phyloP scores from a whole-genome alignment of 352 stramenopile genomes.

The Pythium vanterpoolii region DNA sequence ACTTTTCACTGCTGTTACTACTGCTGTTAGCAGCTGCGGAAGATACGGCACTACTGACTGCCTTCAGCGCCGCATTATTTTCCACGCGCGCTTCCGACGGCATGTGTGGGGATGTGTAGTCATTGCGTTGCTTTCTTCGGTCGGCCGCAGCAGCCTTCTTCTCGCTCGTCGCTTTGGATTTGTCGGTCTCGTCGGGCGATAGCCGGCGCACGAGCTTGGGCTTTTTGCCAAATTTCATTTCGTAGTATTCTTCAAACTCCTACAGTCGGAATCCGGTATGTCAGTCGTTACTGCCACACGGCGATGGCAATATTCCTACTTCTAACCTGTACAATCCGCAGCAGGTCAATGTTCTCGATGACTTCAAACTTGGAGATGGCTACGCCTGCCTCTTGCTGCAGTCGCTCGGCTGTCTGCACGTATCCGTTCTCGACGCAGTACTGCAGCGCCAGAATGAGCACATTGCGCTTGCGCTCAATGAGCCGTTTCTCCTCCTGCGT shows the following conservation, averaged over 20 bases:
- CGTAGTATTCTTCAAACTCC: conserved; percentile 91
- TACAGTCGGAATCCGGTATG: conserved; percentile 17
- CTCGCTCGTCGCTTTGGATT: conserved; percentile 38
- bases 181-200: conserved; percentile 58
- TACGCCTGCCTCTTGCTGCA: conserved; percentile 84
- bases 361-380: conserved; percentile 88
- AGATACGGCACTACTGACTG: conserved; percentile 34
- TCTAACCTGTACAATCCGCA: conserved; percentile 74
- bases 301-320: neutral
- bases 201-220: conserved; percentile 80
- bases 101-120: conserved; percentile 77
- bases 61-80: conserved; percentile 69
- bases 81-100: conserved; percentile 73
- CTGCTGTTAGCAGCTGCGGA: conserved; percentile 10
- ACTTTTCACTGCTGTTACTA: neutral
- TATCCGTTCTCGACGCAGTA: conserved; percentile 88
- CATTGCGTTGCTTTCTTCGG: conserved; percentile 63
- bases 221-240: conserved; percentile 90
- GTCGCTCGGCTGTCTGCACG: conserved; percentile 74
- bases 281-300: too few relatives aligned
- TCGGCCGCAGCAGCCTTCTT: conserved; percentile 58
- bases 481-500: conserved; percentile 80
- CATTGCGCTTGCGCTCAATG: conserved; percentile 82
- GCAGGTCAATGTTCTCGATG: conserved; percentile 91
- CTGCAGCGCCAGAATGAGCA: conserved; percentile 83